These are phyloP conservation scores for Arctium lappa DNA, from an alignment of 129 eudicot genomes.

Conservation along the genomic window DNA sequence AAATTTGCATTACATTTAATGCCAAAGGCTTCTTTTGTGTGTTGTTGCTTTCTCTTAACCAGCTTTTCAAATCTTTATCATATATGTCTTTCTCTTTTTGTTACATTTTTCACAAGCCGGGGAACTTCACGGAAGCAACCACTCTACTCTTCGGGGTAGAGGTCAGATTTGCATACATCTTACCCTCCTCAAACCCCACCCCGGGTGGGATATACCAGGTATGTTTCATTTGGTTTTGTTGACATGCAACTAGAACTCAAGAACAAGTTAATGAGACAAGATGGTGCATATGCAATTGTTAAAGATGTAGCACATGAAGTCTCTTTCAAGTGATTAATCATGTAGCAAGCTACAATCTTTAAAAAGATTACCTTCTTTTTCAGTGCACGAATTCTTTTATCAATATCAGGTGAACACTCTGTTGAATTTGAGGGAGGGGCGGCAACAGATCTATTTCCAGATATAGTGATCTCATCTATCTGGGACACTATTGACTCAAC, in stretches of 20 bases:
- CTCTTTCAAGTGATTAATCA: neutral
- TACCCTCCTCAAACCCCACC: no score
- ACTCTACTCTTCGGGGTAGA: no score
- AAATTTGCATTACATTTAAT: no score
- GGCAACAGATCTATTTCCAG: conserved; percentile 28
- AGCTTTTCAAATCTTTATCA: neutral
- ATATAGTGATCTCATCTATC: conserved; percentile 38
- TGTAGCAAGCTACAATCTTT: conserved; percentile 5
- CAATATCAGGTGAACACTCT: conserved; percentile 42
- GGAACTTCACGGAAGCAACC: no score
- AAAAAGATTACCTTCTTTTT: conserved; percentile 55
- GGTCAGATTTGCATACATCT: no score
- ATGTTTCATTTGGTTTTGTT: no score
- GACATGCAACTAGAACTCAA: no score
- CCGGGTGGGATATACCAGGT: no score
- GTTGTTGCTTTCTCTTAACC: neutral
- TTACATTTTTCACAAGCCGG: neutral
- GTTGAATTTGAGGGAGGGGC: conserved; percentile 31
- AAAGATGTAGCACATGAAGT: neutral
- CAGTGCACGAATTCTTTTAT: conserved; percentile 61
- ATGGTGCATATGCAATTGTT: neutral
- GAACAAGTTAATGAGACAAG: no score
- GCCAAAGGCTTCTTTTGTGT: neutral
- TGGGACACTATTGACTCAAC: conserved; percentile 38
- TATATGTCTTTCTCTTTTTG: neutral